Evolutionary conservation across 495 filamentous ascomycete species (phyloP), one percentile per base, ranked within the genome.

Genomic region (Hyaloscypha hepaticicola): DNA sequence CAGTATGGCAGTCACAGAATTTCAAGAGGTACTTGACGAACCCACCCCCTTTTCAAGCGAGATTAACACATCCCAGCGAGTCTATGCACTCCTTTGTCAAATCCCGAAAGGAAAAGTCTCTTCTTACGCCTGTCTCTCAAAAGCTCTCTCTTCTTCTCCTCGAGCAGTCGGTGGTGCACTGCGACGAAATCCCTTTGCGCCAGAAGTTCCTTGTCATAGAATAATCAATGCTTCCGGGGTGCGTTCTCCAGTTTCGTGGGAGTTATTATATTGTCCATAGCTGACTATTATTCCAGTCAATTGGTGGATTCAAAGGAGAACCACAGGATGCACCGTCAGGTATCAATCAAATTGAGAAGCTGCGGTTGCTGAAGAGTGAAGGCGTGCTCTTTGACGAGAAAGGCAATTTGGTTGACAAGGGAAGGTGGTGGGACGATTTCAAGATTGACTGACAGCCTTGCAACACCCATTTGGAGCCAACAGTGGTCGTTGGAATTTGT

Each of bases 111-210:
- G 91, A 16, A 78, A 77, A 58, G 87, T 91, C 72, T 88, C 86
- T 12, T 90, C 90, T 3, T 94, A 96, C 79, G 85, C 83, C 21
- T 82, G 87, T 1, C 75, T 96, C 31, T 83, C 91, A 0, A 77
- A 81, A 26, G 80, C 87, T 25, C 80, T 95, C 1, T 71, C 76
- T 16, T 90, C 88, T 3, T 91, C 88, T 11, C 88, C 92, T 27
- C 81, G 92, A 1, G 92, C 92, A 2, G 87, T 96, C 2, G 92
- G 92, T 12, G 90, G 88, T 63, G 91, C 91, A 0, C 83, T 91
- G 71, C 82, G 90, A 24, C 81, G 78, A 19, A 91, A 90, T 66
- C 88, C 87, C 0, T 90, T 85, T 67, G 88, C 88, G 41, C 88
- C 88, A 0, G 77, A 79, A 34, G 87, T 90, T 28, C 78, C 81